These are phyloP conservation scores for Penicillium arizonense DNA, from an alignment of 495 filamentous ascomycete genomes.

Conservation along the genomic window DNA sequence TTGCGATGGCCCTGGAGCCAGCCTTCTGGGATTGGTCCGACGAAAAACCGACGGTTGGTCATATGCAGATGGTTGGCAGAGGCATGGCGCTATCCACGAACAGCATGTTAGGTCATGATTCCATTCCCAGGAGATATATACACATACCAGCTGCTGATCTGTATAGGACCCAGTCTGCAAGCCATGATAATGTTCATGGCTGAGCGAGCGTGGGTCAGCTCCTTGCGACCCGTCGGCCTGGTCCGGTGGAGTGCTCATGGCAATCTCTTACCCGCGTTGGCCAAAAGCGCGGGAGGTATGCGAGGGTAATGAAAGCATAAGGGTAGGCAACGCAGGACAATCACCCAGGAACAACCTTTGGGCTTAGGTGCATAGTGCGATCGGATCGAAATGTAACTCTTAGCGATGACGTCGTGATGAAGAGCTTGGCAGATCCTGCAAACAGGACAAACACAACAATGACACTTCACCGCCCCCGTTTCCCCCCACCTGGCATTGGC, in stretches of 20 bases:
- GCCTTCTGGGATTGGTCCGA: slow-evolving; percentile 66
- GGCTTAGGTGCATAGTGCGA: slow-evolving; percentile 5
- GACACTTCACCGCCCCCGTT: neutral
- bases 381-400: slow-evolving; percentile 18
- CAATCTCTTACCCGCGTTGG: slow-evolving; percentile 16
- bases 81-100: slow-evolving; percentile 52
- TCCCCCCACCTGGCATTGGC: slow-evolving; percentile 9
- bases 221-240: slow-evolving; percentile 18
- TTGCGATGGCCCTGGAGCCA: slow-evolving; percentile 67
- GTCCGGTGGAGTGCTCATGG: slow-evolving; percentile 30
- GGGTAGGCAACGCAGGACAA: neutral
- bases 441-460: slow-evolving; percentile 5
- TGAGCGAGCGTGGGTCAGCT: slow-evolving; percentile 9
- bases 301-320: neutral
- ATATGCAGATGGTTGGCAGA: slow-evolving; percentile 61
- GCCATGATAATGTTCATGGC: slow-evolving; percentile 31
- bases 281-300: neutral
- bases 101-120: neutral
- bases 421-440: neutral
- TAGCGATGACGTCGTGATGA: slow-evolving; percentile 30
- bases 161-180: slow-evolving; percentile 50
- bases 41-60: slow-evolving; percentile 63
- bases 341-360: slow-evolving; percentile 9
- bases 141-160: slow-evolving; percentile 52
- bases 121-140: neutral